A percentile compares a stretch with the other conserved stretches of the same genome.
Evolutionary conservation across 192 early-diverging fungal species (phyloP).

Genomic region (Umbelopsis sp.): DNA sequence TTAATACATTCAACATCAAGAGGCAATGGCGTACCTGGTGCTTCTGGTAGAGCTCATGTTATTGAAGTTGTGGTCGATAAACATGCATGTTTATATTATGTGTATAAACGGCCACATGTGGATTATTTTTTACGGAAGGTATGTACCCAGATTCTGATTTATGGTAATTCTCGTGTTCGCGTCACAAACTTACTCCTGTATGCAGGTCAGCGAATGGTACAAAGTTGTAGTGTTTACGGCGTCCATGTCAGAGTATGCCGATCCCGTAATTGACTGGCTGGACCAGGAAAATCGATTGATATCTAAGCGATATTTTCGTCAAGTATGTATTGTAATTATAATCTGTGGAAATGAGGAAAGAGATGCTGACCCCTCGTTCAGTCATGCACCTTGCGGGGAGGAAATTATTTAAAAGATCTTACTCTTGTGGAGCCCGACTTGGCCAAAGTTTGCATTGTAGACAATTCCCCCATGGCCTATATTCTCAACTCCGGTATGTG

Average conservation of each 20-base stretch:
- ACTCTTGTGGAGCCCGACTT: conserved; percentile 67
- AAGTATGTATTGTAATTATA: conserved; percentile 47
- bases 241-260: conserved; percentile 91
- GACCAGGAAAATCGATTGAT: conserved; percentile 73
- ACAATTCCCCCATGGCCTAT: conserved; percentile 67
- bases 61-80: conserved; percentile 86
- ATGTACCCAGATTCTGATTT: background rate
- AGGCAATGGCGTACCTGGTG: conserved; percentile 44
- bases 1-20: conserved; percentile 80
- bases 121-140: conserved; percentile 87
- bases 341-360: background rate
- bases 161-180: background rate
- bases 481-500: conserved; percentile 15
- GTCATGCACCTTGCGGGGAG: conserved; percentile 71
- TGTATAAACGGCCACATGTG: conserved; percentile 88
- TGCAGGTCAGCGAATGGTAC: conserved; percentile 85
- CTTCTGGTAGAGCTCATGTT: conserved; percentile 67
- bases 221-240: conserved; percentile 91
- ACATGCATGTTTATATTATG: conserved; percentile 84
- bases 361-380: conserved; percentile 32
- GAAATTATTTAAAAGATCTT: conserved; percentile 81
- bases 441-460: conserved; percentile 79
- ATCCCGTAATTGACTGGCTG: conserved; percentile 90
- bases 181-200: background rate
- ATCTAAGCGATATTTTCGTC: conserved; percentile 77